A percentile compares a stretch with the other conserved stretches of the same genome.
These are phyloP conservation scores for Anthracocystis panici-leucophaei DNA, from an alignment of 1,284 basidiomycete species.

Conservation along the genomic window DNA sequence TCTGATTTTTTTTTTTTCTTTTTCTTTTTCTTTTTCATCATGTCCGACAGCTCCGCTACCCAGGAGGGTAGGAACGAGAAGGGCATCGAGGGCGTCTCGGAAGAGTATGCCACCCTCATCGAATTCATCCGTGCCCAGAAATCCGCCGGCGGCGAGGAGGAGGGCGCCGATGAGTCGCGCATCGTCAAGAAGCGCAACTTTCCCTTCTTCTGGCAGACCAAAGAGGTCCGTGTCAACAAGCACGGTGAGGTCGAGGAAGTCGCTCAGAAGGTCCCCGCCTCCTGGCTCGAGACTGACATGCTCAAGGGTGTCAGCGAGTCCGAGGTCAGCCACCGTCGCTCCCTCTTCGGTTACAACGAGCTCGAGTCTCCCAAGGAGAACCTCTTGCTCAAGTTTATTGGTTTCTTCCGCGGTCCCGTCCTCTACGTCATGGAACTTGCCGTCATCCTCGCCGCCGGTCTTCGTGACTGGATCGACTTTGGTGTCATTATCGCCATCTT, in stretches of 20 bases:
- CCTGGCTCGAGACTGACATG: conserved; percentile 73
- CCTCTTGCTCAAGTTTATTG: conserved; percentile 72
- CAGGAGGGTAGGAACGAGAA: conserved; percentile 56
- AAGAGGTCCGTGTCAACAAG: conserved; percentile 69
- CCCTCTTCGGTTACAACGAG: conserved; percentile 70
- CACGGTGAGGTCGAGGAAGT: conserved; percentile 67
- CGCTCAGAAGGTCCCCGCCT: conserved; percentile 66
- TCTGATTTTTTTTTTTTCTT: too few species aligned
- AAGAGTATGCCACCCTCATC: conserved; percentile 67
- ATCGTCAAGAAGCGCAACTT: conserved; percentile 67
- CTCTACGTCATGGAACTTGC: conserved; percentile 71
- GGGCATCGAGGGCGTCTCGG: conserved; percentile 43
- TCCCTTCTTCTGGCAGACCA: conserved; percentile 65
- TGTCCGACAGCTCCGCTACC: conserved; percentile 58
- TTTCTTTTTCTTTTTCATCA: too few species aligned
- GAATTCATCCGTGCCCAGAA: conserved; percentile 67
- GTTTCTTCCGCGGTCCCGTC: conserved; percentile 71
- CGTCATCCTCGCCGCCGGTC: conserved; percentile 70
- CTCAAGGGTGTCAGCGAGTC: conserved; percentile 71
- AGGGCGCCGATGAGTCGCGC: conserved; percentile 56
- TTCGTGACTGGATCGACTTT: conserved; percentile 73
- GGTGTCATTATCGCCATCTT: conserved; percentile 72
- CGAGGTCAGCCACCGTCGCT: conserved; percentile 70
- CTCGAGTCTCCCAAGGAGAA: conserved; percentile 70
- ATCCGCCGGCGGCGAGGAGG: conserved; percentile 49